Base-by-base conservation (phyloP, 768 basidiomycete genomes). In the Collybia sordida region DNA sequence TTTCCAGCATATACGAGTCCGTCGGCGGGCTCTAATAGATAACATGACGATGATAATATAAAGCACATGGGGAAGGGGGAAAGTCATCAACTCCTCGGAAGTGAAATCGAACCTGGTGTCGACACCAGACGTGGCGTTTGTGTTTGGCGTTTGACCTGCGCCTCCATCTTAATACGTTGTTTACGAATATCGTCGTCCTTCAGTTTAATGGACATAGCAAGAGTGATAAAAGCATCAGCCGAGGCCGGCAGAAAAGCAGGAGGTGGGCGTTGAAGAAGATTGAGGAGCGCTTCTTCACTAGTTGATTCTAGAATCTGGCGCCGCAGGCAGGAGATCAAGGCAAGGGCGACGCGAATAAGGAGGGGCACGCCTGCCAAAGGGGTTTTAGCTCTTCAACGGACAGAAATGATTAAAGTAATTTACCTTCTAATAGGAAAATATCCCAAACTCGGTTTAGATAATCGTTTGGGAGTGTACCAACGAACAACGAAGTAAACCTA, bases 121-220 rank as follows among this genome's bases (percentile, higher is more conserved):
- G 69, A 62, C 23, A 60, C 52, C 27, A 61, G 44, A 25, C 70
- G 69, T 1, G 70, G 72, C 4, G 53, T 55, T 53, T 77, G 77
- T 6, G 72, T 73, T 59, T 85, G 83, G 35, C 81, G 74, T 59
- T 86, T 88, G 25, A 83, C 73, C 52, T 85, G 83, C n/a, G 80
- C 81, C 56, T 88, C 85, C 72, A 90, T 80, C 61, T 90, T 90
- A 25, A 77, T 60, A 3, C 89, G 80, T 56, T 86, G 86, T 59
- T 90, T 91, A 22, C 82, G 78, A 14, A 92, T 54, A 50, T 91
- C 88, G 50, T 90, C 89, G 56, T 91, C 90, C 60, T 86, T 91
- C 51, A 91, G 65, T 63, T 86, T 90, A 53, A 87, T 70, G 2
- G 79, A 73, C n/a, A 79, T 69, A 0, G 80, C 79, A 6, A 85